Evolutionary conservation across 1,284 basidiomycete species (phyloP).

Genomic region (Retiboletus flavoniger): DNA sequence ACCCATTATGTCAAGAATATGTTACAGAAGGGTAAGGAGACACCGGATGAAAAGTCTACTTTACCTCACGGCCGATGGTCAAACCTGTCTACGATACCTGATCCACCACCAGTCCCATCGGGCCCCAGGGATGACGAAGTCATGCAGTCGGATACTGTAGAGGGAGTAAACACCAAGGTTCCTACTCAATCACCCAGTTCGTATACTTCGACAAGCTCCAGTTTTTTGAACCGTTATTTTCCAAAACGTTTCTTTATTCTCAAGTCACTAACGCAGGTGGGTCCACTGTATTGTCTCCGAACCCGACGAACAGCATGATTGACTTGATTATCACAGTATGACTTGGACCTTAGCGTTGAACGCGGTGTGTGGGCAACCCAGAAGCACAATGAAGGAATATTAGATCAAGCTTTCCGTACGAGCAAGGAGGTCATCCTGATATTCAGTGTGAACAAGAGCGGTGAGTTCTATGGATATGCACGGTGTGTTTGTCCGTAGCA

Average conservation of each 20-base stretch:
- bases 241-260: conserved; percentile 90
- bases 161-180: background rate
- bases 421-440: conserved; percentile 84
- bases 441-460: conserved; percentile 90
- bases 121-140: conserved; percentile 44
- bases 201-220: conserved; percentile 69
- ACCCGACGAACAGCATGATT: conserved; percentile 3
- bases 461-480: conserved; percentile 88
- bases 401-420: conserved; percentile 90
- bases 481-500: conserved; percentile 45
- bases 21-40: conserved; percentile 34
- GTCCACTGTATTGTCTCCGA: conserved; percentile 2
- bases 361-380: conserved; percentile 90
- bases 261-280: conserved; percentile 80
- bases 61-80: conserved; percentile 27
- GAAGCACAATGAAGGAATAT: conserved; percentile 84
- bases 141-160: background rate
- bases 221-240: conserved; percentile 72
- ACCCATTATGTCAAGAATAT: conserved; percentile 72
- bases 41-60: conserved; percentile 23
- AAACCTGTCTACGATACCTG: background rate
- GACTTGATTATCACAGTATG: conserved; percentile 50
- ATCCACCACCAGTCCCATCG: conserved; percentile 29
- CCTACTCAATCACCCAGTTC: conserved; percentile 58
- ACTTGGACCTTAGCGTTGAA: conserved; percentile 83